phyloP scores from a whole-genome alignment of 2,329 filamentous ascomycete genomes.

The Fusarium sp. region DNA sequence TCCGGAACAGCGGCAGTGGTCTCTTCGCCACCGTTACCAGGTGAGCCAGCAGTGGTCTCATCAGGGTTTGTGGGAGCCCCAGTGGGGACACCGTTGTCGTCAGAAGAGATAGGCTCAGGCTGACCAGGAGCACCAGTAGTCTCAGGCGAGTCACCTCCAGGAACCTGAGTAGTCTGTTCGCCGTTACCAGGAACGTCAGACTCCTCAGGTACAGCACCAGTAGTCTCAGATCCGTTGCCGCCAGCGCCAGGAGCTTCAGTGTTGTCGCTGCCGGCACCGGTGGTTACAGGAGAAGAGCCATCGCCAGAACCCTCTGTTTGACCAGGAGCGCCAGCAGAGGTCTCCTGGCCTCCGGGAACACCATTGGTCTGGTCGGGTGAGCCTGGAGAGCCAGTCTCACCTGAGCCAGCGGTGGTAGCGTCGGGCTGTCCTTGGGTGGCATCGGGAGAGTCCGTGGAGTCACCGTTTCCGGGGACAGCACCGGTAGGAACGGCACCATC shows the following conservation, averaged over 20 bases:
- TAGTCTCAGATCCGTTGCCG: background rate
- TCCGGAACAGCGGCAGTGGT: background rate
- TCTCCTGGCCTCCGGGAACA: background rate
- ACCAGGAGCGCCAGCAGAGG: background rate
- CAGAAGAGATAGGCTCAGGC: background rate
- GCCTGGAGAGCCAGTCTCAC: background rate
- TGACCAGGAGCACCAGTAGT: background rate
- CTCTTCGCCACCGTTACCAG: background rate
- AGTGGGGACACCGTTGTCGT: accelerated
- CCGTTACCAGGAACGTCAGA: background rate
- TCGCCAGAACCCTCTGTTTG: background rate
- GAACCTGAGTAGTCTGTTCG: background rate
- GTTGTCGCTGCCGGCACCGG: background rate
- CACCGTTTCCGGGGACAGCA: background rate
- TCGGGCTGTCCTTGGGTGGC: background rate
- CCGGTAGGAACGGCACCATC: background rate
- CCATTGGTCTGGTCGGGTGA: background rate
- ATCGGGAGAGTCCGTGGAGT: background rate
- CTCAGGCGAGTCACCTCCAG: background rate
- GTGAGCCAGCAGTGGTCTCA: background rate
- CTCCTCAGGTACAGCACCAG: background rate
- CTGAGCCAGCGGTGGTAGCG: background rate
- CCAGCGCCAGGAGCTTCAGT: background rate
- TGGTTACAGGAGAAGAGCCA: background rate
- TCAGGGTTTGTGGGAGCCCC: accelerated